Conservation (phyloP, 257 asterid species). For the Pogostemon cablin region DNA sequence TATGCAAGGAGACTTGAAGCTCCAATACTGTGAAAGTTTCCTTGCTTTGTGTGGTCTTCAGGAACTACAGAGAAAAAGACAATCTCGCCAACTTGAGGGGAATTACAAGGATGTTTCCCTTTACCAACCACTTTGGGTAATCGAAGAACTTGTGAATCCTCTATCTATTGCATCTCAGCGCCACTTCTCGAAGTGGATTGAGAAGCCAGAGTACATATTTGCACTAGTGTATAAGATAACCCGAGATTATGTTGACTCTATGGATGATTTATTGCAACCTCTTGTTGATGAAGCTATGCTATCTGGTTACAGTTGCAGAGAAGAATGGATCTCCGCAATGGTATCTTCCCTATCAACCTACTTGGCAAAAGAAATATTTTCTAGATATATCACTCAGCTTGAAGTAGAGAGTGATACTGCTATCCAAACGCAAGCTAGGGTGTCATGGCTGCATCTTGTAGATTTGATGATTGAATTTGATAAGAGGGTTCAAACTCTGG, state of each 20-base stretch:
- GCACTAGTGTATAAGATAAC: conserved; percentile 88
- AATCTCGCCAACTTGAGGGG: conserved; percentile 81
- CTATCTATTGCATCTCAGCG: conserved; percentile 73
- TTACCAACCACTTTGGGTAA: conserved; percentile 94
- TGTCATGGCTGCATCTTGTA: conserved; percentile 78
- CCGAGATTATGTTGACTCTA: conserved; percentile 87
- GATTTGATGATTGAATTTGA: conserved; percentile 89
- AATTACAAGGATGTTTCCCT: conserved; percentile 49
- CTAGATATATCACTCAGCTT: conserved; percentile 53
- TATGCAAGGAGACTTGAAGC: conserved; percentile 75
- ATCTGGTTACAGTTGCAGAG: conserved; percentile 96
- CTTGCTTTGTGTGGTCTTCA: conserved; percentile 88
- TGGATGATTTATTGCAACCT: conserved; percentile 95
- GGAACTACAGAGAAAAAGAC: conserved; percentile 84
- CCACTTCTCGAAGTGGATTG: conserved; percentile 90
- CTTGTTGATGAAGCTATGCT: conserved; percentile 91
- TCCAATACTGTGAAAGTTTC: conserved; percentile 80
- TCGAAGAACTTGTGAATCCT: conserved; percentile 97
- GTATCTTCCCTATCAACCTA: conserved; percentile 73
- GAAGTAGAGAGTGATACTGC: conserved; percentile 57
- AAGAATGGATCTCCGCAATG: conserved; percentile 97
- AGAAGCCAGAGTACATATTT: conserved; percentile 88
- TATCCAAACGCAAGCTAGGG: conserved; percentile 56
- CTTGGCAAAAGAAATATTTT: conserved; percentile 83
- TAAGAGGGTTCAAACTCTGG: conserved; percentile 66